Evolutionary conservation across 441 rosid species (phyloP).

Genomic region (Rhodomyrtus psidioides): DNA sequence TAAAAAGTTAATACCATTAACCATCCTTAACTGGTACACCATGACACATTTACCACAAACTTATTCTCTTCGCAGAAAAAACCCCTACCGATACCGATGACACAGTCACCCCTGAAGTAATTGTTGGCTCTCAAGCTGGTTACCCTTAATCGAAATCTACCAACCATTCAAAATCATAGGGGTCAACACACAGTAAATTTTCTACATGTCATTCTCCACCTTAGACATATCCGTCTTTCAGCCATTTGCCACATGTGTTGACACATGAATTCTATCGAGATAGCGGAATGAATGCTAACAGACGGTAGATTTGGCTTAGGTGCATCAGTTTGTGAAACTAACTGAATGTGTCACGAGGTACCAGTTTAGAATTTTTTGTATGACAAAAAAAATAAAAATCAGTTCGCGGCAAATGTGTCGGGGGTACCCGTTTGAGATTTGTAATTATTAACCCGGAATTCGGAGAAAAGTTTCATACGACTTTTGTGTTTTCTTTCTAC

Average conservation of each 20-base stretch:
- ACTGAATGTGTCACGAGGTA: not conserved
- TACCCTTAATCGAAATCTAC: not conserved
- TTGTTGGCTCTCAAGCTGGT: not conserved
- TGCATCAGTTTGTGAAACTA: not conserved
- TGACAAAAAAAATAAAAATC: not conserved
- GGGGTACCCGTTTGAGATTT: no score
- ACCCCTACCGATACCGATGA: not conserved
- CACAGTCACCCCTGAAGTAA: not conserved
- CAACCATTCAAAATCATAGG: accelerated
- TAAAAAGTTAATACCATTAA: not conserved
- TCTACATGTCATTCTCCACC: not conserved
- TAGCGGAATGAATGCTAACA: not conserved
- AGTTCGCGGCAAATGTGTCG: not conserved
- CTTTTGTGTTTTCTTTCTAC: not conserved
- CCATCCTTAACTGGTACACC: accelerated
- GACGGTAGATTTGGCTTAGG: not conserved
- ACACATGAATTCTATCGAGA: not conserved
- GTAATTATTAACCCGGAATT: not conserved
- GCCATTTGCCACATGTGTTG: not conserved
- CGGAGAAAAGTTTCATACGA: not conserved
- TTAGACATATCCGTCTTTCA: not conserved
- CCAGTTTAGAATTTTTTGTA: accelerated
- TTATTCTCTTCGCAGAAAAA: no score
- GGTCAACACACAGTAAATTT: not conserved
- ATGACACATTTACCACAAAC: not conserved